A percentile compares a stretch with the other conserved stretches of the same genome.
phyloP scores from a whole-genome alignment of 495 filamentous ascomycete genomes.

The Neohortaea acidophila region DNA sequence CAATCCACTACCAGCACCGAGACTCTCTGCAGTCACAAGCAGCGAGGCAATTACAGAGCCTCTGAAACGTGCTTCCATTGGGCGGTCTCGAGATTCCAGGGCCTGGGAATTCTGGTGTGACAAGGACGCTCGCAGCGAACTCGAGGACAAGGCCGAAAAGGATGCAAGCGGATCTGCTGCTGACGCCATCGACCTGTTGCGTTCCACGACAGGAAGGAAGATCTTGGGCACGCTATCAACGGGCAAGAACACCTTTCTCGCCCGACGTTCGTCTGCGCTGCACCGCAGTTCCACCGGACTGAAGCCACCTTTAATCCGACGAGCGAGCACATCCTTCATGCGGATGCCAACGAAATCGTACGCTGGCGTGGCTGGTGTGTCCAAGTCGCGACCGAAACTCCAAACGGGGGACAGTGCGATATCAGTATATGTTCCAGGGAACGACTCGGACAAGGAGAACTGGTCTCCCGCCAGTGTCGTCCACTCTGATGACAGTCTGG shows the following conservation, averaged over 20 bases:
- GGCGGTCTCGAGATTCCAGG: conserved; percentile 65
- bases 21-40: conserved; percentile 34
- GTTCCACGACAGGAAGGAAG: conserved; percentile 42
- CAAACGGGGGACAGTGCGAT: background rate
- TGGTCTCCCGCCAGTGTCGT: conserved; percentile 40
- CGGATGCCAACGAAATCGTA: background rate
- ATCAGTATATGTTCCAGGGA: conserved; percentile 31
- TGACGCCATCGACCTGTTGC: conserved; percentile 52
- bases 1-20: conserved; percentile 17
- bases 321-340: no score
- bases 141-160: conserved; percentile 57
- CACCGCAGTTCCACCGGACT: no score
- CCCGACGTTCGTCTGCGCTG: background rate
- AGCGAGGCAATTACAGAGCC: conserved; percentile 49
- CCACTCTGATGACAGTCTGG: background rate
- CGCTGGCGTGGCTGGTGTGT: background rate
- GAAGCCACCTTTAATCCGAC: no score
- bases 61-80: conserved; percentile 28
- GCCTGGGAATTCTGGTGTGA: conserved; percentile 77
- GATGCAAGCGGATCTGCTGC: conserved; percentile 56
- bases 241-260: conserved; percentile 40
- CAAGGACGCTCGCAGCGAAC: conserved; percentile 51
- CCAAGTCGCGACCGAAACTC: background rate
- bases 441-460: conserved; percentile 91
- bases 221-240: conserved; percentile 35